These are phyloP conservation scores for Saposhnikovia divaricata DNA, from an alignment of 129 eudicot species.

Conservation along the genomic window DNA sequence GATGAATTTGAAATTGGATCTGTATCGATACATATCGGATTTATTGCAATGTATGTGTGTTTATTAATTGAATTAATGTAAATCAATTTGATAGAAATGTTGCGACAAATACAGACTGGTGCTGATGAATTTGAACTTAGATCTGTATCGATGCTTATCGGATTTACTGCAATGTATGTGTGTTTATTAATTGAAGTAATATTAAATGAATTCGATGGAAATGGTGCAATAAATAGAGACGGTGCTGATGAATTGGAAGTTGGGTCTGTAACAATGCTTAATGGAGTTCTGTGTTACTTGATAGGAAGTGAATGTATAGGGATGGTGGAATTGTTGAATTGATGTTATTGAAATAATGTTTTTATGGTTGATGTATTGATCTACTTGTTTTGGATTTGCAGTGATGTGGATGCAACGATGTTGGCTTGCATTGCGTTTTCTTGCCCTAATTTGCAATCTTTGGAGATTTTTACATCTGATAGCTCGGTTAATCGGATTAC, in stretches of 20 bases:
- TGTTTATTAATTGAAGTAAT: background rate
- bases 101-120: background rate
- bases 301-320: background rate
- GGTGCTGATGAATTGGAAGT: background rate
- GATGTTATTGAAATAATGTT: background rate
- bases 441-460: conserved; percentile 63
- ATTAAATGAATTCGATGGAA: background rate
- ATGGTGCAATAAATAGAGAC: background rate
- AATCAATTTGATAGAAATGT: background rate
- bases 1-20: background rate
- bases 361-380: background rate
- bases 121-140: background rate
- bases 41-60: background rate
- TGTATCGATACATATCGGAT: background rate
- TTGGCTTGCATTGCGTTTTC: conserved; percentile 96
- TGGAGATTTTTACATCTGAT: conserved; percentile 55
- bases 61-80: background rate
- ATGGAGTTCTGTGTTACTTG: background rate
- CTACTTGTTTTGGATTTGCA: conserved; percentile 33
- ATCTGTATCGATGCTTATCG: background rate
- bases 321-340: background rate
- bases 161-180: background rate
- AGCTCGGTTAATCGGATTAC: conserved; percentile 65
- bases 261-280: background rate
- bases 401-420: conserved; percentile 87